These are phyloP conservation scores for Musa beccarii DNA, from an alignment of 176 grass and related monocot genomes.

Conservation along the genomic window DNA sequence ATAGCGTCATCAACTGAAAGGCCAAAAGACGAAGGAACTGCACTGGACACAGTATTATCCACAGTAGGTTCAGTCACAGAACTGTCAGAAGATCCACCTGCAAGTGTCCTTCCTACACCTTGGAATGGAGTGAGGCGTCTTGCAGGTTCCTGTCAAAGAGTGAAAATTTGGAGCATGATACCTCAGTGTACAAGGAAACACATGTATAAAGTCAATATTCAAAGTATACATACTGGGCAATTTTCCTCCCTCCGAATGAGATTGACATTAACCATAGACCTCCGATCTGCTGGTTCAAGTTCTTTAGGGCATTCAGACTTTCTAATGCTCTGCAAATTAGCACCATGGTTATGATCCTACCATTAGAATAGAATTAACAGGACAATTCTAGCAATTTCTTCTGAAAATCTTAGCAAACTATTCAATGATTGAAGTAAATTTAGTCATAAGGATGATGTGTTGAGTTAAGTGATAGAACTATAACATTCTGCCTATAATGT, in stretches of 20 bases:
- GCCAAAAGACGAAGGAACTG: background rate
- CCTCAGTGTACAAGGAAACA: background rate
- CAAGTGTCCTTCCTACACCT: slow-evolving; percentile 44
- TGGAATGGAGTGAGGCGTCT: slow-evolving; percentile 36
- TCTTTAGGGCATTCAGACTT: slow-evolving; percentile 80
- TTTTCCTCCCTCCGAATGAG: slow-evolving; percentile 47
- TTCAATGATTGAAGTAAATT: too few relatives aligned
- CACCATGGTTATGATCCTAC: background rate
- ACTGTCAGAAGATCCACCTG: slow-evolving; percentile 25
- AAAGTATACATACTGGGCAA: slow-evolving; percentile 32
- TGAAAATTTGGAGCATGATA: background rate
- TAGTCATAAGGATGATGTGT: too few relatives aligned
- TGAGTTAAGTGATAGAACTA: too few relatives aligned
- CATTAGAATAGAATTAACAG: background rate
- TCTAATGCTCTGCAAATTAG: slow-evolving; percentile 57
- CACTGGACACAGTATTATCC: slow-evolving; percentile 6
- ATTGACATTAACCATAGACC: slow-evolving; percentile 44
- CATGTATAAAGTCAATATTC: background rate
- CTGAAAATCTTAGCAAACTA: too few relatives aligned
- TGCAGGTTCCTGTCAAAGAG: slow-evolving; percentile 40
- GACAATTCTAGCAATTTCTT: background rate
- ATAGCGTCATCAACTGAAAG: slow-evolving; percentile 51
- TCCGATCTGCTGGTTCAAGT: slow-evolving; percentile 51
- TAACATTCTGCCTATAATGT: too few relatives aligned
- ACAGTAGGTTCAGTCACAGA: slow-evolving; percentile 19